These are phyloP conservation scores for Chalara sp. DNA, from an alignment of 2,329 filamentous ascomycete genomes.

Conservation along the genomic window DNA sequence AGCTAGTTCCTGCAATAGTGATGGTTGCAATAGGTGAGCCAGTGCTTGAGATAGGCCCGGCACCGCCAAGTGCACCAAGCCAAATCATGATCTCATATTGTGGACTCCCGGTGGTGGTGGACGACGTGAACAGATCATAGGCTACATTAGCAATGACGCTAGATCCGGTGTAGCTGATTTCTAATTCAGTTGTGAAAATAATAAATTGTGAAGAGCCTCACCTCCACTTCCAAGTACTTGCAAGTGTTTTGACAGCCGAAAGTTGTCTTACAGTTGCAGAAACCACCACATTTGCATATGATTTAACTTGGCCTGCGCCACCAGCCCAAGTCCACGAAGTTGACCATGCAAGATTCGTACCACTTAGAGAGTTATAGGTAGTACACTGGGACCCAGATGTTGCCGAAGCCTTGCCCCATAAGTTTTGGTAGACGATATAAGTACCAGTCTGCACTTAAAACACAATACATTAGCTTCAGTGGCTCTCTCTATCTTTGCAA, in stretches of 20 bases:
- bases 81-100: conserved; percentile 63
- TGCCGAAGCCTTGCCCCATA: conserved; percentile 19
- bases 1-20: conserved; percentile 45
- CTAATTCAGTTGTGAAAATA: background rate
- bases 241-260: conserved; percentile 30
- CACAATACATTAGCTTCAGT: no score
- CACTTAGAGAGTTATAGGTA: conserved; percentile 28
- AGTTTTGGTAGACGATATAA: conserved; percentile 34
- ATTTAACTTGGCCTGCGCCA: conserved; percentile 31
- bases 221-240: conserved; percentile 33
- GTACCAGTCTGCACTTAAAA: conserved; percentile 17
- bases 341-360: conserved; percentile 30
- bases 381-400: conserved; percentile 34
- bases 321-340: conserved; percentile 35
- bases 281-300: conserved; percentile 33
- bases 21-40: conserved; percentile 46
- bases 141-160: conserved; percentile 50
- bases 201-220: conserved; percentile 15
- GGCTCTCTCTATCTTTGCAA: no score
- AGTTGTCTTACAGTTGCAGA: conserved; percentile 31
- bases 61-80: conserved; percentile 48
- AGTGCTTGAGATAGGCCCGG: conserved; percentile 47
- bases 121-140: conserved; percentile 54
- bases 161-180: conserved; percentile 37
- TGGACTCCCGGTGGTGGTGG: conserved; percentile 37